Evolutionary conservation across 257 asterid species (phyloP), one percentile per base, ranked within the genome.

Genomic region (Solanum chaucha): DNA sequence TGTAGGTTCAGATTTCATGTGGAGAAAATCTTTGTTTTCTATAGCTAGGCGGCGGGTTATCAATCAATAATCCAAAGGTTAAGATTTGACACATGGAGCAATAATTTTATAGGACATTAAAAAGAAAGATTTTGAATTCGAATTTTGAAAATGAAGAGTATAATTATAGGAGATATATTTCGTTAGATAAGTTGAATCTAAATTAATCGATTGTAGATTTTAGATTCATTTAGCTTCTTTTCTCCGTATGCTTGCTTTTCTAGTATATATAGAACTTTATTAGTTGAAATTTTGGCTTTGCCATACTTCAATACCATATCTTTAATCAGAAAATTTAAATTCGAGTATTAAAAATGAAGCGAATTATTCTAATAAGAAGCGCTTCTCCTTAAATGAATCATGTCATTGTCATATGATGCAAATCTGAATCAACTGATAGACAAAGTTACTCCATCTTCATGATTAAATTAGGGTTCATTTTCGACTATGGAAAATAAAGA

Each of bases 71-170:
- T 46, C 41, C 68, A 28, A 80, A 46, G 26, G 10, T 30, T 80
- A 87, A 32, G 86, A 88, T 22, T 75, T 41, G 87, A 85, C 90
- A 28, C 41, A 80, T 46, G 85, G 51, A 80, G 67, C 8, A 80
- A 87, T 10, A 80, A 77, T 88, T 28, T 83, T 38, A 67, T 74
- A 26, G 81, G 77, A 51, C 51, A 34, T 65, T 51, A 30, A 70
- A 6, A 70, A 30, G 77, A 15, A 8, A 70, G 61, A 51, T 17
- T 70, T 70, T 70, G 22, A 68, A 67, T 26, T 68, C 0, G 1
- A 67, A 6, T 1, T 24, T 5, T 5, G 1, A 65, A 65, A 64
- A 67, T 26, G 8, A 68, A 13, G 3, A 30, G 19, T 30, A 15
- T 30, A 30, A 32, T 8, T 9, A 70, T 30, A 70, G n/a, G 3